Evolutionary conservation across 305 asterid genomes (phyloP).

Genomic region (Lippia alba): DNA sequence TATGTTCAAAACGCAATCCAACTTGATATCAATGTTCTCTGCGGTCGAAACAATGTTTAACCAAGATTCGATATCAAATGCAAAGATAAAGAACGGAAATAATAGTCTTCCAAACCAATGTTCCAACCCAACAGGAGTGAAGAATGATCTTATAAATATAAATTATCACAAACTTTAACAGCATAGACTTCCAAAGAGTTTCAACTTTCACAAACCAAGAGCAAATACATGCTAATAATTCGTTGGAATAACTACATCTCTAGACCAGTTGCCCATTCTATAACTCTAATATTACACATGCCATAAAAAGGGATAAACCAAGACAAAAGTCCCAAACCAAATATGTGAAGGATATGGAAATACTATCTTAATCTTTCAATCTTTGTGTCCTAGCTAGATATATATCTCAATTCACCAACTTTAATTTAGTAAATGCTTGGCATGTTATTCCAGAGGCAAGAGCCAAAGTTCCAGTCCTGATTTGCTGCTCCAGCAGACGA

Average conservation of each 20-base stretch:
- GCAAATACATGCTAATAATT: slow-evolving; percentile 23
- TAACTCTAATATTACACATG: neutral
- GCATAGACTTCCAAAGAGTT: slow-evolving; percentile 17
- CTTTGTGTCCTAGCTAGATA: slow-evolving; percentile 16
- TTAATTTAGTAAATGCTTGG: slow-evolving; percentile 49
- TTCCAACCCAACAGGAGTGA: neutral
- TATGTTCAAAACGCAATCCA: no score
- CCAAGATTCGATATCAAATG: no score
- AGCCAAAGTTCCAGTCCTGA: slow-evolving; percentile 48
- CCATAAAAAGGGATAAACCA: slow-evolving; percentile 26
- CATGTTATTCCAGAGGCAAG: slow-evolving; percentile 67
- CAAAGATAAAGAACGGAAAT: no score
- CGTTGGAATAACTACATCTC: slow-evolving; percentile 7
- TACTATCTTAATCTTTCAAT: slow-evolving; percentile 19
- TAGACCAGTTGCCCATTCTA: neutral
- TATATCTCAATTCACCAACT: neutral
- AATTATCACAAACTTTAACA: neutral
- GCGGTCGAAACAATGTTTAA: no score
- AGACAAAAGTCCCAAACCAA: slow-evolving; percentile 23
- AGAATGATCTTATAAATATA: no score
- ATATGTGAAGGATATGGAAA: neutral
- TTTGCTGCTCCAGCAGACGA: slow-evolving; percentile 34
- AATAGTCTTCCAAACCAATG: neutral
- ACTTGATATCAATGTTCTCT: no score
- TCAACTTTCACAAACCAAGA: slow-evolving; percentile 31